Evolutionary conservation across 805 yeast genomes (phyloP).

Genomic region (Candida sphagnicola): DNA sequence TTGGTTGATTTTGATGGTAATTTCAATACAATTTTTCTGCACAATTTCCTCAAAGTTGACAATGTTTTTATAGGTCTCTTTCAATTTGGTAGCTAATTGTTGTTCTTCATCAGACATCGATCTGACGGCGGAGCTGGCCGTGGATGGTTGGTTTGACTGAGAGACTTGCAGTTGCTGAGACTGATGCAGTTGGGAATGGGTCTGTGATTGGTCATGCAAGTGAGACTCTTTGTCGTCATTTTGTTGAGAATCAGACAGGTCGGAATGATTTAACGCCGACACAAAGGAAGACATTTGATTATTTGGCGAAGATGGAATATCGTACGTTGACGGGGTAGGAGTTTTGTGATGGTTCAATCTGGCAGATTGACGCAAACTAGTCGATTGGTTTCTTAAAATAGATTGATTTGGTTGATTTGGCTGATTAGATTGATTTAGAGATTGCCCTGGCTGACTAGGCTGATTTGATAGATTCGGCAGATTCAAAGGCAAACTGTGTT

Average conservation of each 20-base stretch:
- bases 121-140: conserved; percentile 14
- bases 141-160: conserved; percentile 10
- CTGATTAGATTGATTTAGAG: not conserved
- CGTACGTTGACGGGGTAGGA: conserved; percentile 40
- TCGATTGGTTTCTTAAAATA: conserved; percentile 14
- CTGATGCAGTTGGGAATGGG: conserved; percentile 4
- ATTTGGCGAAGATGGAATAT: conserved; percentile 38
- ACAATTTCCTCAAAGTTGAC: conserved; percentile 64
- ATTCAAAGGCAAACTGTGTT: not conserved
- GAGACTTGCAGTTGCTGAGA: conserved; percentile 10
- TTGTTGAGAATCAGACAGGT: conserved; percentile 33
- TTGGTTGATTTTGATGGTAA: conserved; percentile 48
- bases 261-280: conserved; percentile 30
- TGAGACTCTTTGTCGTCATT: conserved; percentile 5
- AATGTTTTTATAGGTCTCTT: conserved; percentile 69
- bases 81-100: conserved; percentile 62
- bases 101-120: conserved; percentile 58
- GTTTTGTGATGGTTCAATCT: conserved; percentile 22
- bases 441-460: not conserved
- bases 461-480: not conserved
- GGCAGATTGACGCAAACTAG: conserved; percentile 5
- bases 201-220: conserved; percentile 5
- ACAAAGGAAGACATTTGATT: conserved; percentile 16
- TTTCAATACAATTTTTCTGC: conserved; percentile 63
- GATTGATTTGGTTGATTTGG: not conserved